phyloP scores from a whole-genome alignment of 495 filamentous ascomycete species.

The Podospora sp. region DNA sequence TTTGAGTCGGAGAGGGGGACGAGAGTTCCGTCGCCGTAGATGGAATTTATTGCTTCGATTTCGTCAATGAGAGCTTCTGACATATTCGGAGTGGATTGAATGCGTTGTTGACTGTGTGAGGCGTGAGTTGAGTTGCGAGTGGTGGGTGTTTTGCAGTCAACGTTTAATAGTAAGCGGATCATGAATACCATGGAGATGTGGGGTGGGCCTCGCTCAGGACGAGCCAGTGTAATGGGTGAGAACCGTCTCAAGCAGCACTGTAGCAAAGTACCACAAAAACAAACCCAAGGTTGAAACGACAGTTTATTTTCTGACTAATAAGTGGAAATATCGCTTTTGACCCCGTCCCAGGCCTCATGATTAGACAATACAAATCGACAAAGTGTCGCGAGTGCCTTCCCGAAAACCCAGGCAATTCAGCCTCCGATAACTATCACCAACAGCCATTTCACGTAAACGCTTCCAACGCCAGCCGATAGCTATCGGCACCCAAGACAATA shows the following conservation, averaged over 20 bases:
- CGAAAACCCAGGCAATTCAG: neutral
- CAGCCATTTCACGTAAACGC: neutral
- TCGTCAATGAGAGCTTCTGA: constrained; percentile 82
- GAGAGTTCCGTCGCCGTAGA: constrained; percentile 76
- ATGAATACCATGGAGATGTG: too few species aligned
- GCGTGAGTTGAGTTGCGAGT: neutral
- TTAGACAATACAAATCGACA: neutral
- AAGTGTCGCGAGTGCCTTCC: neutral
- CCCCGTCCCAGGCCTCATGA: neutral
- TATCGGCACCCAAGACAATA: neutral
- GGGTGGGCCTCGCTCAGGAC: too few species aligned
- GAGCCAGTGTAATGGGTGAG: too few species aligned
- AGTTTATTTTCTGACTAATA: too few species aligned
- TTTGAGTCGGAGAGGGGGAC: constrained; percentile 31
- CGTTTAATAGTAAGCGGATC: too few species aligned
- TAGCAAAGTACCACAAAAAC: too few species aligned
- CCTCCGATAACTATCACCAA: neutral
- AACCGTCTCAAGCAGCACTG: too few species aligned
- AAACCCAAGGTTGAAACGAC: too few species aligned
- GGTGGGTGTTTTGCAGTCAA: neutral
- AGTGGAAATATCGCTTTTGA: too few species aligned
- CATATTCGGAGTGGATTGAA: constrained; percentile 45
- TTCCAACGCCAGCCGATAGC: neutral
- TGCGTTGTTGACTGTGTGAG: constrained; percentile 24
- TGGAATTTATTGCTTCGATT: constrained; percentile 87